Evolutionary conservation across 257 asterid species (phyloP).

Genomic region (Cinchona pubescens): DNA sequence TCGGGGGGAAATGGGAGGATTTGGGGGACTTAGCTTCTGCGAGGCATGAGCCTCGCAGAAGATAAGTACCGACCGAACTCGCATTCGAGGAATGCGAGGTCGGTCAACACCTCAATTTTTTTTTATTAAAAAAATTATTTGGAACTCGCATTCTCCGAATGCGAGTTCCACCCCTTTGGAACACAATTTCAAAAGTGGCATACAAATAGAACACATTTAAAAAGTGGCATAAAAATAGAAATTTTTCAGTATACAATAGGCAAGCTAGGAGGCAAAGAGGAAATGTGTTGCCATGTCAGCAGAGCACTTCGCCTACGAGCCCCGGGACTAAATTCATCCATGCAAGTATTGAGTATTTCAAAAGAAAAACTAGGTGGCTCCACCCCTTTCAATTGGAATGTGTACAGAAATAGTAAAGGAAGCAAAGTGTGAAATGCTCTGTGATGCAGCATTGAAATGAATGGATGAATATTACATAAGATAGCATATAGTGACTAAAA

Average conservation of each 20-base stretch:
- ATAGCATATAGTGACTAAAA: slow-evolving; percentile 27
- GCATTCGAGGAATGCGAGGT: too few species aligned
- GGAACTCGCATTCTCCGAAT: too few species aligned
- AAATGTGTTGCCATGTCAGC: slow-evolving; percentile 98
- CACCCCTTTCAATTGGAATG: slow-evolving; percentile 94
- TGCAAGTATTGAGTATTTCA: slow-evolving; percentile 87
- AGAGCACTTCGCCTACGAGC: slow-evolving; percentile 98
- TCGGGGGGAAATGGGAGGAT: too few species aligned
- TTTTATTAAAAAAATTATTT: too few species aligned
- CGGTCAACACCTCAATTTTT: too few species aligned
- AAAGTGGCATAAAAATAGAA: too few species aligned
- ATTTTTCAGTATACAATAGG: slow-evolving; percentile 82
- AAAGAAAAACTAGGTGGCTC: slow-evolving; percentile 97
- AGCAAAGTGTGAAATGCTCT: slow-evolving; percentile 14
- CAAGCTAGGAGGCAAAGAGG: slow-evolving; percentile 95
- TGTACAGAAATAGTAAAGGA: slow-evolving; percentile 81
- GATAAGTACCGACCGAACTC: too few species aligned
- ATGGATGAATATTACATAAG: slow-evolving; percentile 10
- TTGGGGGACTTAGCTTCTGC: too few species aligned
- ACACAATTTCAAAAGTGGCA: too few species aligned
- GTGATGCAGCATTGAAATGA: slow-evolving; percentile 11
- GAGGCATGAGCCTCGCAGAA: too few species aligned
- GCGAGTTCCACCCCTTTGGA: too few species aligned
- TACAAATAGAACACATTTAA: too few species aligned
- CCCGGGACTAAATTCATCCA: slow-evolving; percentile 92